A percentile compares a stretch with the other conserved stretches of the same genome.
Evolutionary conservation across 2,329 filamentous ascomycete genomes (phyloP).

Genomic region (Cryphonectria parasitica): DNA sequence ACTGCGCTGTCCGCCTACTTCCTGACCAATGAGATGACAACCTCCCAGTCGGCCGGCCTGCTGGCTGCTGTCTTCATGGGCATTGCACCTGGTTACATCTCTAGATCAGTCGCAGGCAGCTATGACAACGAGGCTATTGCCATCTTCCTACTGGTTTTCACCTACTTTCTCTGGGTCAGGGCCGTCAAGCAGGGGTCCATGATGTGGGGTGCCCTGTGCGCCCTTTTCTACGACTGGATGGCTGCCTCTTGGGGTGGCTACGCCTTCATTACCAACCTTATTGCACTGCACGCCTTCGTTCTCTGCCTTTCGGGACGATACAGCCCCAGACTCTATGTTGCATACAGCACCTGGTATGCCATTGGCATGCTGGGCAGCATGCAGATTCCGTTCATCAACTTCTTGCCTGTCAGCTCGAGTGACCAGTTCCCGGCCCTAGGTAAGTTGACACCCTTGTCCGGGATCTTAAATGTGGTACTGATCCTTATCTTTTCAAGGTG

Average conservation of each 20-base stretch:
- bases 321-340: constrained; percentile 90
- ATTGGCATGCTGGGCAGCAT: constrained; percentile 95
- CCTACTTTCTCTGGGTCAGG: constrained; percentile 99
- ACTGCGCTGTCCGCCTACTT: constrained; percentile 94
- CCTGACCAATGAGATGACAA: constrained; percentile 94
- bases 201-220: constrained; percentile 93
- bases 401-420: constrained; percentile 92
- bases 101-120: constrained; percentile 93
- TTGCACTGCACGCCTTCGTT: constrained; percentile 92
- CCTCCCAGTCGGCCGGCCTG: constrained; percentile 91
- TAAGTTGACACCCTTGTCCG: constrained; percentile 47
- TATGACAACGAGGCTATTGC: constrained; percentile 99
- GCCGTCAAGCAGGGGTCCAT: constrained; percentile 94
- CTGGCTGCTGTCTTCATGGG: constrained; percentile 96
- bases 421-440: constrained; percentile 98
- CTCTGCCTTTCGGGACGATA: constrained; percentile 96
- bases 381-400: constrained; percentile 99
- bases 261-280: constrained; percentile 97
- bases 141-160: constrained; percentile 97
- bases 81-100: constrained; percentile 96
- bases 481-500: constrained; percentile 56
- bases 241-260: constrained; percentile 99
- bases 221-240: constrained; percentile 99
- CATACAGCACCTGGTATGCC: constrained; percentile 98
- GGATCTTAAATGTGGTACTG: constrained; percentile 22